Conservation (phyloP, 257 asterid genomes). For the Solanum tarapatanum region DNA sequence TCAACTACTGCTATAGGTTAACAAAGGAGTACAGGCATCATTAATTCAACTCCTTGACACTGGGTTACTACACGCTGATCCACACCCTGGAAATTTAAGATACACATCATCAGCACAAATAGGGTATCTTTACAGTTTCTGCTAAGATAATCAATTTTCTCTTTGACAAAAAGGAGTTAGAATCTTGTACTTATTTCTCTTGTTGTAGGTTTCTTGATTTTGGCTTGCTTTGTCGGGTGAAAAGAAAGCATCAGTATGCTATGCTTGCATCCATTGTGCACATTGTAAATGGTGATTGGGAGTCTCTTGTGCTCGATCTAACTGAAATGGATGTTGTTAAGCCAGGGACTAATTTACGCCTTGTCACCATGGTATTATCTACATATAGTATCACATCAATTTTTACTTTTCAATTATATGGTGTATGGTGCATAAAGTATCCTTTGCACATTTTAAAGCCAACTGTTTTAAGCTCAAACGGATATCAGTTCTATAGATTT, state of each 20-base stretch:
- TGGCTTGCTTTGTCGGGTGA: conserved; percentile 96
- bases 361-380: conserved; percentile 68
- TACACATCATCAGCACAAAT: conserved; percentile 60
- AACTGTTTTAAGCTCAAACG: not conserved
- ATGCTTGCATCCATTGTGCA: conserved; percentile 86
- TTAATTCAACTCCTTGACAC: conserved; percentile 91
- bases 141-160: not conserved
- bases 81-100: conserved; percentile 94
- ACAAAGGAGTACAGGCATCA: conserved; percentile 91
- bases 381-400: not conserved
- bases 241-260: conserved; percentile 85
- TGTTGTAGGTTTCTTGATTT: conserved; percentile 79
- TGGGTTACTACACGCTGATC: conserved; percentile 94
- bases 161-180: not conserved
- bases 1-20: conserved; percentile 40
- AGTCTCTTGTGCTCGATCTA: conserved; percentile 69
- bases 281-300: conserved; percentile 95
- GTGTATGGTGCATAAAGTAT: not conserved
- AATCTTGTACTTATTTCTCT: conserved; percentile 5
- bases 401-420: conserved; percentile 6
- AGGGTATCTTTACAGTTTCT: conserved; percentile 44
- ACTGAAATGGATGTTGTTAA: conserved; percentile 77
- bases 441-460: not conserved
- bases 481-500: not conserved
- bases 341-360: conserved; percentile 72